Conservation (phyloP, 1,139 yeast genomes). For the Starmera stellimalicola region DNA sequence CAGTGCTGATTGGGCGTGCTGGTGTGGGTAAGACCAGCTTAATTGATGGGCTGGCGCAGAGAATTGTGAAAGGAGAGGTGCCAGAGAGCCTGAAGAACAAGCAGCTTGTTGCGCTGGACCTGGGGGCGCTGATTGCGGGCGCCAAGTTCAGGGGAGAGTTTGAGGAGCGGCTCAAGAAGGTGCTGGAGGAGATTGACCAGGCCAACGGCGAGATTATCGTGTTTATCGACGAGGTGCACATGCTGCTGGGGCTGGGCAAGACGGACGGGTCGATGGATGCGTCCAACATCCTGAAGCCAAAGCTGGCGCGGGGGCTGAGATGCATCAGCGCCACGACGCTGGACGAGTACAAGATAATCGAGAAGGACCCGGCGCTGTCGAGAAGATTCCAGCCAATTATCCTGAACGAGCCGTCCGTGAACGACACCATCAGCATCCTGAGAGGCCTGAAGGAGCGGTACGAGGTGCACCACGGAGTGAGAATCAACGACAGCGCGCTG, state of each 20-base stretch:
- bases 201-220: slow-evolving; percentile 70
- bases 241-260: slow-evolving; percentile 86
- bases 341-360: slow-evolving; percentile 84
- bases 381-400: slow-evolving; percentile 87
- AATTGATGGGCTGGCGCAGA: slow-evolving; percentile 92
- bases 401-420: slow-evolving; percentile 85
- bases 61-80: slow-evolving; percentile 84
- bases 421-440: slow-evolving; percentile 83
- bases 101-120: slow-evolving; percentile 71
- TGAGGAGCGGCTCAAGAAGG: slow-evolving; percentile 79
- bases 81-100: slow-evolving; percentile 90
- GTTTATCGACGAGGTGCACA: slow-evolving; percentile 89
- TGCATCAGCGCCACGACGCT: slow-evolving; percentile 95
- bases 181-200: slow-evolving; percentile 80
- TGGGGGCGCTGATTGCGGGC: slow-evolving; percentile 86
- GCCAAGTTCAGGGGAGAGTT: slow-evolving; percentile 95
- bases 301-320: slow-evolving; percentile 88
- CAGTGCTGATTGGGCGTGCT: slow-evolving; percentile 88
- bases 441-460: slow-evolving; percentile 91
- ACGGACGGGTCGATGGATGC: slow-evolving; percentile 97
- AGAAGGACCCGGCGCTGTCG: slow-evolving; percentile 86
- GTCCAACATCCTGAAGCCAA: slow-evolving; percentile 85
- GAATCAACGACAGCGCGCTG: slow-evolving; percentile 85
- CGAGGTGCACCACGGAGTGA: slow-evolving; percentile 98
- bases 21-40: slow-evolving; percentile 98